Percentiles rank a stretch among this genome's conserved stretches.
Conservation (phyloP, 352 stramenopile species). For the Phytophthora citrophthora region DNA sequence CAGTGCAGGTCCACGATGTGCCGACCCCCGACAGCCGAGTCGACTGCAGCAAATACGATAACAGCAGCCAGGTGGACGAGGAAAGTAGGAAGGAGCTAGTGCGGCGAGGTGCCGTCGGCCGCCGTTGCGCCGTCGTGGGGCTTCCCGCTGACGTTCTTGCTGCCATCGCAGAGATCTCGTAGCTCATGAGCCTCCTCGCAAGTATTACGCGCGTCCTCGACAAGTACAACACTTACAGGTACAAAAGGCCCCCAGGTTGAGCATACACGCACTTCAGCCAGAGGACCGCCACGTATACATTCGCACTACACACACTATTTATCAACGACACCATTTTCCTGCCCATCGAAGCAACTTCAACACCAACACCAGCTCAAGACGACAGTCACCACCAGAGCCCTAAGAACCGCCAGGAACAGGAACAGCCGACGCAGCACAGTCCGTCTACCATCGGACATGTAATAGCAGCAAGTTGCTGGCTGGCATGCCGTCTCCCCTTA, state of each 20-base stretch:
- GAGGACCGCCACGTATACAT: constrained; percentile 9
- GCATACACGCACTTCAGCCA: background rate
- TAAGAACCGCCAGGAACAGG: background rate
- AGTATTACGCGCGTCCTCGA: constrained; percentile 2
- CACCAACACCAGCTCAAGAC: constrained; percentile 1
- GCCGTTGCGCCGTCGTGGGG: constrained; percentile 36
- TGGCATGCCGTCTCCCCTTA: background rate
- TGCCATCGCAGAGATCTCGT: constrained; percentile 28
- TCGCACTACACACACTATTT: constrained; percentile 26
- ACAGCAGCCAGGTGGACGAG: constrained; percentile 19
- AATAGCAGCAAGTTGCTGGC: too few species aligned
- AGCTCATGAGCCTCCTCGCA: constrained; percentile 8
- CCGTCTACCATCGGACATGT: background rate
- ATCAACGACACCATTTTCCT: constrained; percentile 4
- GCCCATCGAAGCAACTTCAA: background rate
- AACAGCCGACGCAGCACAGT: background rate
- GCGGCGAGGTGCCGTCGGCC: constrained; percentile 43
- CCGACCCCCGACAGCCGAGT: background rate
- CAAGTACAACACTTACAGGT: background rate
- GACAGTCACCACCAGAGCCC: background rate
- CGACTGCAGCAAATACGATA: constrained; percentile 1
- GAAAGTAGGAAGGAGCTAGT: constrained; percentile 36
- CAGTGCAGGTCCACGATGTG: constrained; percentile 9
- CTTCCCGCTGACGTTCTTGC: constrained; percentile 22
- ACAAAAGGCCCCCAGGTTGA: background rate